Conservation (phyloP, 2,329 filamentous ascomycete species). For the Golovinomyces cichoracearum region DNA sequence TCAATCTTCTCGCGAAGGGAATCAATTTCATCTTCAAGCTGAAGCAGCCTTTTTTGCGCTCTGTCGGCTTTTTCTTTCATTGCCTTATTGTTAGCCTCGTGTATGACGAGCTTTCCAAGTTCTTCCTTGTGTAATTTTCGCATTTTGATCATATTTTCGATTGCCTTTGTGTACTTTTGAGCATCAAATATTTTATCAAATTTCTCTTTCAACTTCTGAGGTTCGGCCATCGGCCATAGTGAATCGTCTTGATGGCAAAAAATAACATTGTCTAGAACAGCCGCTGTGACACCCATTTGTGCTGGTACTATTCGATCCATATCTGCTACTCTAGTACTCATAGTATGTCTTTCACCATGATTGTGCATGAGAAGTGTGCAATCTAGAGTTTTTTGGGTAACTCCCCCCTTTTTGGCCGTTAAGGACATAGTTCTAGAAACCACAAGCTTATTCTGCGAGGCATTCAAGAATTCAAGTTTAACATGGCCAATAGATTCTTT, state of each 20-base stretch:
- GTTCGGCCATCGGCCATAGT: constrained; percentile 84
- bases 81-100: constrained; percentile 51
- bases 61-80: constrained; percentile 67
- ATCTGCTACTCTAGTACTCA: constrained; percentile 58
- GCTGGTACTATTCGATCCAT: constrained; percentile 64
- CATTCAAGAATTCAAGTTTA: constrained; percentile 63
- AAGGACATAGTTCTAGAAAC: constrained; percentile 64
- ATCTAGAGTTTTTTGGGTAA: constrained; percentile 63
- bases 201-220: constrained; percentile 59
- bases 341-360: constrained; percentile 51
- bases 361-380: constrained; percentile 49
- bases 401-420: constrained; percentile 54
- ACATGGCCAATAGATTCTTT: constrained; percentile 79
- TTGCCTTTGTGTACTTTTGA: constrained; percentile 86
- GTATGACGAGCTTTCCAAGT: constrained; percentile 43
- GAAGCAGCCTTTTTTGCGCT: constrained; percentile 36
- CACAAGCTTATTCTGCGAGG: constrained; percentile 54
- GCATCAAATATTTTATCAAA: constrained; percentile 98
- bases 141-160: constrained; percentile 75
- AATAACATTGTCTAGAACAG: constrained; percentile 80
- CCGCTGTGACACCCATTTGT: constrained; percentile 67
- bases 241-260: constrained; percentile 98
- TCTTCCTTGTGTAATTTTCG: constrained; percentile 61
- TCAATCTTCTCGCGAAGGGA: constrained; percentile 30
- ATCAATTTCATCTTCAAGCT: constrained; percentile 41